Percentiles rank a stretch among this genome's conserved stretches.
These are phyloP conservation scores for Debaryomyces sp. DNA, from an alignment of 1,139 yeast species.

Conservation along the genomic window DNA sequence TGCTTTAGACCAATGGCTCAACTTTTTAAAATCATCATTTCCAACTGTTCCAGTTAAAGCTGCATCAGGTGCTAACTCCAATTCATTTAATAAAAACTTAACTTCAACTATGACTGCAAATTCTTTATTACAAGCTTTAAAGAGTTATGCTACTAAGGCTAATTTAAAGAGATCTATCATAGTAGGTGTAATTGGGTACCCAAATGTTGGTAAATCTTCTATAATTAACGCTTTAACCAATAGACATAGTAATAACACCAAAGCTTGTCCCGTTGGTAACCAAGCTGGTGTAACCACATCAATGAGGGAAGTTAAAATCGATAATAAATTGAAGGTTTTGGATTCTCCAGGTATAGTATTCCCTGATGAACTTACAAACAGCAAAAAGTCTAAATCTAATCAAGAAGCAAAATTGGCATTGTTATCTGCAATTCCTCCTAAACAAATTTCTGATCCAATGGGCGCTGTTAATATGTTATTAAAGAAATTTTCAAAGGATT, in stretches of 20 bases:
- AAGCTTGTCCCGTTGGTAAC: slow-evolving; percentile 95
- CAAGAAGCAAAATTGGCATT: slow-evolving; percentile 88
- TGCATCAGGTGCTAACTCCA: slow-evolving; percentile 56
- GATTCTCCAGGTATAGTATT: slow-evolving; percentile 98
- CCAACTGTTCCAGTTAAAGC: slow-evolving; percentile 91
- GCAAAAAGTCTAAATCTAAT: slow-evolving; percentile 53
- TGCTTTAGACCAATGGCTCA: slow-evolving; percentile 82
- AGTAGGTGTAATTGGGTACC: slow-evolving; percentile 96
- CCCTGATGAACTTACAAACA: slow-evolving; percentile 63
- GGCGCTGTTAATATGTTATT: slow-evolving; percentile 79
- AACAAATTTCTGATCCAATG: slow-evolving; percentile 80
- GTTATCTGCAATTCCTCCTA: slow-evolving; percentile 88
- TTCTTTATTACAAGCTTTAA: slow-evolving; percentile 76
- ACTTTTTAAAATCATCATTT: slow-evolving; percentile 76
- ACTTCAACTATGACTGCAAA: slow-evolving; percentile 74
- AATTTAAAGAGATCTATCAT: slow-evolving; percentile 89
- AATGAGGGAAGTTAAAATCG: slow-evolving; percentile 89
- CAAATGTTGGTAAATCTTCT: slow-evolving; percentile 91
- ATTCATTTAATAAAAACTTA: slow-evolving; percentile 76
- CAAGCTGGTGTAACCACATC: slow-evolving; percentile 97
- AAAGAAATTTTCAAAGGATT: slow-evolving; percentile 70
- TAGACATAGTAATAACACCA: slow-evolving; percentile 68
- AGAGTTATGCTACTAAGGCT: slow-evolving; percentile 80
- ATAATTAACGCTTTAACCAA: slow-evolving; percentile 87
- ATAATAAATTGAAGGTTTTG: slow-evolving; percentile 81